These are phyloP conservation scores for Hirsutella minnesotensis DNA, from an alignment of 2,329 filamentous ascomycete species.

Conservation along the genomic window DNA sequence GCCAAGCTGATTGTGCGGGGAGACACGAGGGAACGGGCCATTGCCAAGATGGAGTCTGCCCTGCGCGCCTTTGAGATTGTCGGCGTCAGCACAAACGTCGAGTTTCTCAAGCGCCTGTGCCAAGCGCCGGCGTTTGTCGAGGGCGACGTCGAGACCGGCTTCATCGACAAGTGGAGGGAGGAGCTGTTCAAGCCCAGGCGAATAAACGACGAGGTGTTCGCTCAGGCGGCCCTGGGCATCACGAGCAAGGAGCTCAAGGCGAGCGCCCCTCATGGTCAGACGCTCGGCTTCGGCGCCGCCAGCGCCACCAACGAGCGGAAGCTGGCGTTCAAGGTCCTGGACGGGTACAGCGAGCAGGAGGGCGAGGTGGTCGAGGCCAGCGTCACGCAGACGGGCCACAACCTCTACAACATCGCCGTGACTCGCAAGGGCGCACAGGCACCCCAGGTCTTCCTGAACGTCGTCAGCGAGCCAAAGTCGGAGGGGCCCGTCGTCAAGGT, in stretches of 20 bases:
- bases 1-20: slow-evolving; percentile 92
- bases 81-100: slow-evolving; percentile 87
- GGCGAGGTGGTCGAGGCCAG: slow-evolving; percentile 47
- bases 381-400: slow-evolving; percentile 34
- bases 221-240: slow-evolving; percentile 75
- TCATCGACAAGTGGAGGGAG: slow-evolving; percentile 77
- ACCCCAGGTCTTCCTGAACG: slow-evolving; percentile 29
- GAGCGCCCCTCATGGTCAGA: slow-evolving; percentile 31
- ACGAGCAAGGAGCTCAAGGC: slow-evolving; percentile 36
- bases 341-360: slow-evolving; percentile 51
- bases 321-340: slow-evolving; percentile 42
- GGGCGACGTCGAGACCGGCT: slow-evolving; percentile 89
- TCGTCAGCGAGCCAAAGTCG: slow-evolving; percentile 27
- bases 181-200: slow-evolving; percentile 59
- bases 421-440: slow-evolving; percentile 26
- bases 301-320: slow-evolving; percentile 30
- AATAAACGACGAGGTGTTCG: slow-evolving; percentile 62
- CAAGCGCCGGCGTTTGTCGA: slow-evolving; percentile 69
- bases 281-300: slow-evolving; percentile 42
- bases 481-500: slow-evolving; percentile 18
- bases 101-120: slow-evolving; percentile 86
- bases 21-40: slow-evolving; percentile 63
- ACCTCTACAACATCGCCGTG: slow-evolving; percentile 34
- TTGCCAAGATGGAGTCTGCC: slow-evolving; percentile 70
- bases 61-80: slow-evolving; percentile 86